Conservation (phyloP, 177 flowering plant species). For the Vitis hybrid region DNA sequence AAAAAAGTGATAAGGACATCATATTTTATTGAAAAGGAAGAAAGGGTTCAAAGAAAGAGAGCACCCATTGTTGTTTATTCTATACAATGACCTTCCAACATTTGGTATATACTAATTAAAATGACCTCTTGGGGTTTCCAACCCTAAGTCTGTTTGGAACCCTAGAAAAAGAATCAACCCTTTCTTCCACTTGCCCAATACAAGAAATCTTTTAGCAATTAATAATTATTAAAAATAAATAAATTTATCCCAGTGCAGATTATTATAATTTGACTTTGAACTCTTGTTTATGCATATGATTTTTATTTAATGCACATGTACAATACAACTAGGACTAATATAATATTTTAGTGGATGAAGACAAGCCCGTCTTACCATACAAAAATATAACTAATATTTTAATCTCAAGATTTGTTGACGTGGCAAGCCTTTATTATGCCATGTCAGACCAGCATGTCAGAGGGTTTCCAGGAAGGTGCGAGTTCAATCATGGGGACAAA, state of each 20-base stretch:
- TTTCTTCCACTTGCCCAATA: conserved; percentile 4
- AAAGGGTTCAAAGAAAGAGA: too few relatives aligned
- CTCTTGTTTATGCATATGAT: neutral
- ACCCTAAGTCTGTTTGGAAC: neutral
- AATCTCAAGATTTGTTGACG: conserved; percentile 2
- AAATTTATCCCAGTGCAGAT: neutral
- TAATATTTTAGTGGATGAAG: conserved; percentile 12
- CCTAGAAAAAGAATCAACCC: neutral
- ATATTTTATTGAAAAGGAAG: too few relatives aligned
- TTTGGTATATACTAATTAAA: too few relatives aligned
- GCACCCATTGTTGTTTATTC: too few relatives aligned
- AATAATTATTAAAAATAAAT: too few relatives aligned
- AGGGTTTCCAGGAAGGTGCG: too few relatives aligned
- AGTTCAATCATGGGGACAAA: too few relatives aligned
- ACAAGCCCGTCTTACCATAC: neutral
- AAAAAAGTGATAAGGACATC: too few relatives aligned
- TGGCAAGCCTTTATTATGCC: neutral
- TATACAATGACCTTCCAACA: too few relatives aligned
- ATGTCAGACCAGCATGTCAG: neutral
- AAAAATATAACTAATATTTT: neutral
- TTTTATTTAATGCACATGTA: too few relatives aligned
- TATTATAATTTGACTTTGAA: conserved; percentile 11
- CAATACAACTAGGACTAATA: conserved; percentile 8
- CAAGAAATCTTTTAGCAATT: neutral
- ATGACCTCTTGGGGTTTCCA: conserved; percentile 2